Evolutionary conservation across 169 alveolate species (phyloP), one percentile per base, ranked within the genome.

Genomic region (Babesia bigemina): DNA sequence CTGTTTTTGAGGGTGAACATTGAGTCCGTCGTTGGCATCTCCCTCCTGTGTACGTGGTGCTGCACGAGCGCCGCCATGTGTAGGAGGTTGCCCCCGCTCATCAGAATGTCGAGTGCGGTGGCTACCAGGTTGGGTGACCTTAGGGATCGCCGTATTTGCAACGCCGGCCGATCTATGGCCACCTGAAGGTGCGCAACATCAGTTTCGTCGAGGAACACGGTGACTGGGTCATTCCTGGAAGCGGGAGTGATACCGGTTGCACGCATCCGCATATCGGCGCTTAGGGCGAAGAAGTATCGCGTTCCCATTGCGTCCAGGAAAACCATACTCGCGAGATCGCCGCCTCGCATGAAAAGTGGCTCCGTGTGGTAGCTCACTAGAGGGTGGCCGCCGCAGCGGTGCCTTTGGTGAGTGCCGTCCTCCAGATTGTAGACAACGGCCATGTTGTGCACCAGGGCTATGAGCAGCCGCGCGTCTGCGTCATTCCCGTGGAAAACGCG

Each of bases 331-430:
- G 79, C 84, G 24, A 81, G 49, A 29, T 52, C 70, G 2, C 79
- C 84, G 29, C 58, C 63, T 10, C 44, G 62, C 79, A 57, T 81
- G 59, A 58, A 81, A 24, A 62, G 50, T 24, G 86, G 88, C 76
- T 61, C 84, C 36, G 76, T 55, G 22, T 70, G 76, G 56, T 72
- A 81, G 47, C 77, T 61, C 28, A 58, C 42, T 24, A 81, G 12
- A 0, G 88, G 84, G 48, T 69, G 49, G 7, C 19, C 21, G 0
- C 88, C 88, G 52, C 71, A 71, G 16, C n/a, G 24, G 6, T 60
- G 56, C 33, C 48, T 58, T 21, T 49, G 19, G 36, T 50, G 21
- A 10, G n/a, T n/a, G 24, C 72, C 70, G 57, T 17, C 42, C 22
- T 17, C 62, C 45, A 78, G 14, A 48, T 61, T 39, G 62, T 69